phyloP scores from a whole-genome alignment of 164 flowering plant genomes.

The Chloranthus sessilifolius region DNA sequence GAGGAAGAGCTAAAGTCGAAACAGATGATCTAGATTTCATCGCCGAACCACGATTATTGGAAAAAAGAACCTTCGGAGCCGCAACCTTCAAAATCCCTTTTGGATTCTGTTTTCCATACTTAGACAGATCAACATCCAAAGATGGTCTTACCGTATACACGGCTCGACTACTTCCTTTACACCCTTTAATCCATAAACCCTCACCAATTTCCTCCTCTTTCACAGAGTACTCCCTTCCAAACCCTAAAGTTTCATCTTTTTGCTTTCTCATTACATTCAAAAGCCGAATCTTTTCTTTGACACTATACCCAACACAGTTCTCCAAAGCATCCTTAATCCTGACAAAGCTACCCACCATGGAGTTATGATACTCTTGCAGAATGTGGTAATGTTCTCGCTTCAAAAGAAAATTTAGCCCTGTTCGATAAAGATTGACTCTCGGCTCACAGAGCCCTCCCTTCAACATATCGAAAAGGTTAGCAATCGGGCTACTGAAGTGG shows the following conservation, averaged over 20 bases:
- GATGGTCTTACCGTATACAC: conserved; percentile 24
- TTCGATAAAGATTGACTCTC: conserved; percentile 66
- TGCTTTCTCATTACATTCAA: conserved; percentile 44
- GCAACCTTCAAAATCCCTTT: conserved; percentile 59
- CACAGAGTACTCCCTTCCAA: conserved; percentile 48
- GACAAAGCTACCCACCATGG: conserved; percentile 35
- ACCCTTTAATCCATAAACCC: no score
- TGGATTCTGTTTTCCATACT: conserved; percentile 41
- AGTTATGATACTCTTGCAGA: conserved; percentile 70
- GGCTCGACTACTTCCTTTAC: conserved; percentile 36
- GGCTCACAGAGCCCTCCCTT: conserved; percentile 94
- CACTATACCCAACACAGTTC: conserved; percentile 7
- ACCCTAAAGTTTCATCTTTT: no score
- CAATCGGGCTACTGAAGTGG: conserved; percentile 77
- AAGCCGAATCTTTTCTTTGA: conserved; percentile 17
- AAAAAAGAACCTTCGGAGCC: conserved; percentile 26
- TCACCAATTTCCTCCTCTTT: conserved; percentile 51
- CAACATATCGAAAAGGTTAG: conserved; percentile 56
- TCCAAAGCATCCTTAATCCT: conserved; percentile 12
- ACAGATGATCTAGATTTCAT: conserved; percentile 31
- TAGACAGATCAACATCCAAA: conserved; percentile 14
- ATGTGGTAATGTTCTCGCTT: conserved; percentile 57
- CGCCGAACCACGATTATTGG: conserved; percentile 13
- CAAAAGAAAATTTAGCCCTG: conserved; percentile 61
- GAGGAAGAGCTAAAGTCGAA: conserved; percentile 24